Conservation (phyloP, 164 flowering plant species). For the Tinospora cordifolia region DNA sequence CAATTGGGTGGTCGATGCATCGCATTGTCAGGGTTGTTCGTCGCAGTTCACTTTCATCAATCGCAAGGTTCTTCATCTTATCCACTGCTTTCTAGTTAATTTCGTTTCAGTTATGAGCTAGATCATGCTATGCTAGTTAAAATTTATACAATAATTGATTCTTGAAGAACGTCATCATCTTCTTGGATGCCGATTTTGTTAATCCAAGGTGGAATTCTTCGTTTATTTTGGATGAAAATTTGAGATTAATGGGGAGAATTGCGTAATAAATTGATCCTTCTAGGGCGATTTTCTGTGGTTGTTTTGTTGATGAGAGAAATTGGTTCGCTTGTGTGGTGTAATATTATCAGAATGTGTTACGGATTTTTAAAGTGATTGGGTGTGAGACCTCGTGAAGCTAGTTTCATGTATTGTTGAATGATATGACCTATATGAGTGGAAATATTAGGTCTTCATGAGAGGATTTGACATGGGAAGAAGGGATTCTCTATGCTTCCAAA, state of each 20-base stretch:
- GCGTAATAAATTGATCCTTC: background rate
- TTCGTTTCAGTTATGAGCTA: background rate
- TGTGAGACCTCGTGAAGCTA: background rate
- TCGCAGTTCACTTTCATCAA: constrained; percentile 94
- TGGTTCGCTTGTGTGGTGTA: no score
- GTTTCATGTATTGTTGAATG: background rate
- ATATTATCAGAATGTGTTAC: no score
- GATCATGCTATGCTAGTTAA: background rate
- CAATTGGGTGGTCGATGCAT: constrained; percentile 86
- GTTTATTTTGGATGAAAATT: background rate
- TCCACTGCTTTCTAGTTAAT: background rate
- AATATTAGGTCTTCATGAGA: background rate
- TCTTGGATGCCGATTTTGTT: background rate
- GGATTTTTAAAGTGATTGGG: no score
- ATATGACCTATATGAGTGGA: background rate
- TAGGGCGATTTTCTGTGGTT: background rate
- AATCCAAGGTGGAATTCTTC: background rate
- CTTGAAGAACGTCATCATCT: no score
- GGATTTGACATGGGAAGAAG: background rate
- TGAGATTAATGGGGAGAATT: background rate
- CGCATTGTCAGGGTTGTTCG: constrained; percentile 94
- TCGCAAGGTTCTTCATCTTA: constrained; percentile 59
- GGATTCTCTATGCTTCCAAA: background rate
- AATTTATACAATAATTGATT: background rate
- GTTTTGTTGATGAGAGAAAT: no score